Evolutionary conservation across 2,329 filamentous ascomycete species (phyloP).

Genomic region (Trichoderma citrinoviride): DNA sequence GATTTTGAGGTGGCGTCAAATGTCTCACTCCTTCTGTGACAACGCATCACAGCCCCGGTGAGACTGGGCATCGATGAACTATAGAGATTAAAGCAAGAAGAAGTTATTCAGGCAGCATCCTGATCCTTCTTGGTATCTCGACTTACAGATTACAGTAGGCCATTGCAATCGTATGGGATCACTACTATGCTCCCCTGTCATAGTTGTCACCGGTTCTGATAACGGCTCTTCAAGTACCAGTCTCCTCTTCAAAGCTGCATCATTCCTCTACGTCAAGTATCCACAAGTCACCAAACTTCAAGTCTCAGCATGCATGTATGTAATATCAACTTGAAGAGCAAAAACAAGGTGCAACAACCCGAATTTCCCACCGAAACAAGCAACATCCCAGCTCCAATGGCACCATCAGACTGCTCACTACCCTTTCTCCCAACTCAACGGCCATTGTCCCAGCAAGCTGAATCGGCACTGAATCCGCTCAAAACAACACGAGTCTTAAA

Average conservation of each 20-base stretch:
- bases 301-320: too few species aligned
- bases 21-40: constrained; percentile 12
- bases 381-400: neutral
- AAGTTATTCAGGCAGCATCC: too few species aligned
- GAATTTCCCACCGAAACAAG: neutral
- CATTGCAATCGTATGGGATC: too few species aligned
- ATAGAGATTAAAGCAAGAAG: too few species aligned
- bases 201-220: too few species aligned
- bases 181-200: too few species aligned
- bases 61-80: neutral
- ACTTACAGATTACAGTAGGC: too few species aligned
- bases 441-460: neutral
- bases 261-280: too few species aligned
- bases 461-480: constrained; percentile 13
- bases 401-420: constrained; percentile 1
- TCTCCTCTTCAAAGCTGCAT: too few species aligned
- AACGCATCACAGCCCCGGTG: neutral
- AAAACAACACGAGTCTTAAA: neutral
- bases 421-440: neutral
- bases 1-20: neutral
- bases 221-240: too few species aligned
- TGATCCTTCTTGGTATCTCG: too few species aligned
- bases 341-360: neutral
- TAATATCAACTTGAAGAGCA: neutral
- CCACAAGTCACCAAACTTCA: too few species aligned